These are phyloP conservation scores for Populus ilicifolia DNA, from an alignment of 345 rosid species.

Conservation along the genomic window DNA sequence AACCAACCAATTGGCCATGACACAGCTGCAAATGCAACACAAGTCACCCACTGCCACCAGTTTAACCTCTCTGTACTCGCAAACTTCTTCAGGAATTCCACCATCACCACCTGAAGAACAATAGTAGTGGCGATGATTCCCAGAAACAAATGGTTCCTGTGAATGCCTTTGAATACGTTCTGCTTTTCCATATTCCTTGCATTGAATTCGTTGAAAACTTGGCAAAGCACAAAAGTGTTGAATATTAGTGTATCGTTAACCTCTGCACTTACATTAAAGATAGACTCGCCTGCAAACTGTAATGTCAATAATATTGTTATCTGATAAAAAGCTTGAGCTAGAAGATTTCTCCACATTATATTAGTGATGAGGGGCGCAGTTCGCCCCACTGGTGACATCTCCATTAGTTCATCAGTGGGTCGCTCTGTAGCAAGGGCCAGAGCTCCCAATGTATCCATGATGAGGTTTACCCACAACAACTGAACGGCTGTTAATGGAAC, in stretches of 20 bases:
- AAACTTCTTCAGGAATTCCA: slow-evolving; percentile 55
- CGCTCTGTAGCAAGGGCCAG: slow-evolving; percentile 29
- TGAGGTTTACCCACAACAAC: slow-evolving; percentile 30
- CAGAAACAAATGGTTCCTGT: slow-evolving; percentile 21
- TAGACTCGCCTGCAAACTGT: slow-evolving; percentile 23
- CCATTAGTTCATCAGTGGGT: slow-evolving; percentile 26
- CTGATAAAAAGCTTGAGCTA: slow-evolving; percentile 26
- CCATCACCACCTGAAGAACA: slow-evolving; percentile 64
- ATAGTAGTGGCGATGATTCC: slow-evolving; percentile 44
- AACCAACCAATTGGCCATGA: slow-evolving; percentile 64
- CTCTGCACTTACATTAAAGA: slow-evolving; percentile 17
- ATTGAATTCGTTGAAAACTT: slow-evolving; percentile 32
- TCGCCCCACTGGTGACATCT: slow-evolving; percentile 20
- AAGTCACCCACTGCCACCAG: slow-evolving; percentile 50
- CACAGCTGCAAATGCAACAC: slow-evolving; percentile 46
- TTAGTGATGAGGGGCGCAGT: slow-evolving; percentile 26
- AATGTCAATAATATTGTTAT: slow-evolving; percentile 13
- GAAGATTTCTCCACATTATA: slow-evolving; percentile 32
- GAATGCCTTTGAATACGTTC: slow-evolving; percentile 25
- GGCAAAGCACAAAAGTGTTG: slow-evolving; percentile 30
- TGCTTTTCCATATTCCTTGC: slow-evolving; percentile 24
- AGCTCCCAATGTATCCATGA: slow-evolving; percentile 30
- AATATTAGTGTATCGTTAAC: slow-evolving; percentile 24
- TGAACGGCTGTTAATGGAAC: slow-evolving; percentile 29
- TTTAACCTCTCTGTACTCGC: slow-evolving; percentile 50